Evolutionary conservation across 2,329 filamentous ascomycete species (phyloP).

Genomic region (Claviceps africana): DNA sequence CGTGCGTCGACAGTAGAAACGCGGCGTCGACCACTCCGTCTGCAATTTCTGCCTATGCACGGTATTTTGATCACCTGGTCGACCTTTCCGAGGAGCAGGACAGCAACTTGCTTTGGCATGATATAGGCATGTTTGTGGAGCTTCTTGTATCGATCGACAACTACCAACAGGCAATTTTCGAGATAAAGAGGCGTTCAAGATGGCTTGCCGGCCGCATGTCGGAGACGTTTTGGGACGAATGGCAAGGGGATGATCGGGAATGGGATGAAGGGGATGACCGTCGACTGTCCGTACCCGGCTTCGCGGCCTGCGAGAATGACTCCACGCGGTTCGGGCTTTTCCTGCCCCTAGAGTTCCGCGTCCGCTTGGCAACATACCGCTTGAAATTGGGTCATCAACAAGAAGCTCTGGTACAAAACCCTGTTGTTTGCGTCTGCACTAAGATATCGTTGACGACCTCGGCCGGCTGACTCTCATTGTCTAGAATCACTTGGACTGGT

Average conservation of each 20-base stretch:
- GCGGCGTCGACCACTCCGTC: conserved; percentile 22
- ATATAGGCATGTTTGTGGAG: conserved; percentile 75
- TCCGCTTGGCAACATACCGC: conserved; percentile 75
- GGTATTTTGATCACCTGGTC: conserved; percentile 30
- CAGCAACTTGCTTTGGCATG: conserved; percentile 52
- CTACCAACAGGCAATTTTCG: conserved; percentile 50
- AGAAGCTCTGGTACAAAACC: conserved; percentile 56
- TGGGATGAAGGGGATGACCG: conserved; percentile 68
- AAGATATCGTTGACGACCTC: background rate
- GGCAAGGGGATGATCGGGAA: conserved; percentile 66
- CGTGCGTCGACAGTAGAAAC: conserved; percentile 37
- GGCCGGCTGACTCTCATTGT: background rate
- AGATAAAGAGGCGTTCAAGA: conserved; percentile 58
- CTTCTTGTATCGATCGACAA: conserved; percentile 53
- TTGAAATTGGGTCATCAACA: conserved; percentile 51
- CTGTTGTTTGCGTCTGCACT: background rate
- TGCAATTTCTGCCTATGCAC: conserved; percentile 35
- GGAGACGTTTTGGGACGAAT: conserved; percentile 66
- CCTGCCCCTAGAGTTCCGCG: conserved; percentile 67
- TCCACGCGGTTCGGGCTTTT: conserved; percentile 52
- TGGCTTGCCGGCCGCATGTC: conserved; percentile 67
- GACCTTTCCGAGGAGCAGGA: conserved; percentile 18
- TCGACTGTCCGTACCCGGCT: conserved; percentile 47
- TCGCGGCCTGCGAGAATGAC: conserved; percentile 38
- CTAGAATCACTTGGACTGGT: conserved; percentile 52